These are phyloP conservation scores for Calvatia gigantea DNA, from an alignment of 768 basidiomycete species.

Conservation along the genomic window DNA sequence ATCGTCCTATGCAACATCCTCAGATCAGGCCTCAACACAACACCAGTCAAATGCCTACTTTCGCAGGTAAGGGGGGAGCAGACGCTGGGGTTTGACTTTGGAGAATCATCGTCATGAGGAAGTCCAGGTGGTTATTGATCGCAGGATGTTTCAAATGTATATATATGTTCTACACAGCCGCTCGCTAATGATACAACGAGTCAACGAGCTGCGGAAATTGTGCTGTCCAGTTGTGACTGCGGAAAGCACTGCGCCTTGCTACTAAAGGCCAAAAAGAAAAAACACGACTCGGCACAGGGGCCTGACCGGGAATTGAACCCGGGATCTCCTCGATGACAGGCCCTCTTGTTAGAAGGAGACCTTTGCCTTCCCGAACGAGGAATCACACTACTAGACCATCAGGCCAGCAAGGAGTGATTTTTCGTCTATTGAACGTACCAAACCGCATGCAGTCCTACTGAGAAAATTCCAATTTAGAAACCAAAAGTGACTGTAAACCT, in stretches of 20 bases:
- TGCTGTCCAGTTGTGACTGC: slow-evolving; percentile 2
- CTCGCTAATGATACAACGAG: not conserved
- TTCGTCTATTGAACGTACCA: not conserved
- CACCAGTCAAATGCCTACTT: not conserved
- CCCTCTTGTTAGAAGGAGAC: slow-evolving; percentile 11
- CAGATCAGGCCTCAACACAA: not conserved
- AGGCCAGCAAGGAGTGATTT: not conserved
- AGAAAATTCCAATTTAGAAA: too few species aligned
- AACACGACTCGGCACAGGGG: too few species aligned
- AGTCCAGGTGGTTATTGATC: not conserved
- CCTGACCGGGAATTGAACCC: slow-evolving; percentile 76
- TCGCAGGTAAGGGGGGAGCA: not conserved
- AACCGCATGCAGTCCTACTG: too few species aligned
- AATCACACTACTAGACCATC: slow-evolving; percentile 56
- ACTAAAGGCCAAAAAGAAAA: too few species aligned
- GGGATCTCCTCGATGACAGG: slow-evolving; percentile 60
- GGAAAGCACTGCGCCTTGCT: too few species aligned
- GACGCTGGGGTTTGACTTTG: slow-evolving; percentile 2
- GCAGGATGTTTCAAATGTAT: not conserved
- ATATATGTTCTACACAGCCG: not conserved
- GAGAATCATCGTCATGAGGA: slow-evolving; percentile 11
- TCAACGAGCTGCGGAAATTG: too few species aligned
- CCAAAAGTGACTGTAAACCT: too few species aligned
- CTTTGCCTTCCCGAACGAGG: slow-evolving; percentile 49
- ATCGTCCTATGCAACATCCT: not conserved